Conservation (phyloP, 257 asterid species). For the Primulina huaijiensis region DNA sequence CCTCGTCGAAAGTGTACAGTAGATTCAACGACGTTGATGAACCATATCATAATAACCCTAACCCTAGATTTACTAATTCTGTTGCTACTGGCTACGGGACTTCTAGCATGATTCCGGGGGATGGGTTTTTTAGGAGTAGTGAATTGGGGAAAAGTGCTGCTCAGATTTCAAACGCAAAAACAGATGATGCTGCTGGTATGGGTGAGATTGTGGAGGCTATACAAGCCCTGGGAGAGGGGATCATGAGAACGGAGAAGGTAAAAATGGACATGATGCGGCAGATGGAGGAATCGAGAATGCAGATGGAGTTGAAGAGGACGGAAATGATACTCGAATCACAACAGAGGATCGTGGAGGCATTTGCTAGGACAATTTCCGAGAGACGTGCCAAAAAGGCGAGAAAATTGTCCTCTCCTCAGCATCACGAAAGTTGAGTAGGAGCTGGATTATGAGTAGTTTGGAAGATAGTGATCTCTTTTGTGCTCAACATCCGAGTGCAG, state of each 20-base stretch:
- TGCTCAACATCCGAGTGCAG: neutral
- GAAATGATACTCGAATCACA: conserved; percentile 90
- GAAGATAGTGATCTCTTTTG: too few relatives aligned
- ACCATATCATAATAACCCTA: conserved; percentile 35
- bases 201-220: conserved; percentile 64
- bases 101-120: conserved; percentile 13
- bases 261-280: conserved; percentile 90
- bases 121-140: conserved; percentile 35
- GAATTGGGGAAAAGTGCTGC: conserved; percentile 39
- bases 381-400: conserved; percentile 51
- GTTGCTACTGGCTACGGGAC: conserved; percentile 21
- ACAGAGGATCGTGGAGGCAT: conserved; percentile 75
- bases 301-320: conserved; percentile 95
- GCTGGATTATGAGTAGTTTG: neutral
- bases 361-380: conserved; percentile 58
- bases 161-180: conserved; percentile 31
- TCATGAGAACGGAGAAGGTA: conserved; percentile 82
- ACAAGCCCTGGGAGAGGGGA: conserved; percentile 75
- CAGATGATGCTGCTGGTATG: conserved; percentile 37
- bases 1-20: conserved; percentile 28
- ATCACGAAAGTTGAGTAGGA: conserved; percentile 16
- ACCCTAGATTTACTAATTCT: conserved; percentile 37
- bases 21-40: conserved; percentile 42
- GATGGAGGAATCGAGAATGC: conserved; percentile 86
- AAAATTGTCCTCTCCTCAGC: conserved; percentile 39